Base-by-base conservation (phyloP, 805 yeast species). In the Cyberlindnera japonica region DNA sequence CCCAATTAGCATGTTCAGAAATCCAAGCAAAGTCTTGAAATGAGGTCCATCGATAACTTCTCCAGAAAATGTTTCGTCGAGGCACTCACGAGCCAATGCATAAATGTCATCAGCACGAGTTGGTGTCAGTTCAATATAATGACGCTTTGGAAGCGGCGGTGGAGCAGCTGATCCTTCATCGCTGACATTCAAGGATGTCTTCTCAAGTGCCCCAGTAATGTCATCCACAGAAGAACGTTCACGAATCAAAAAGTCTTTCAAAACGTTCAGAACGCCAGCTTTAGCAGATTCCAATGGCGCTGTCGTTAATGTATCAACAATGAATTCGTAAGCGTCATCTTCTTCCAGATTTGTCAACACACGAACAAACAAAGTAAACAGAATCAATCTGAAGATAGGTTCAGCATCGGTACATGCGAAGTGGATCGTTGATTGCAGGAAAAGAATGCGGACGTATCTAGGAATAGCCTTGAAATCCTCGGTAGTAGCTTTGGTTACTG, bases 221-320 rank as follows among this genome's bases (percentile, higher is more conserved):
- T 43, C 44, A 24, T 49, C 40, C 13, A 51, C 37, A 12, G 18
- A 3, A n/a, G 45, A 31, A 20, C 52, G 51, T 6, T 54, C 52
- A 46, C 74, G 71, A 5, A 72, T 51, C 48, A 79, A 59, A 47
- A 88, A 67, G 50, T 81, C 87, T 57, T 83, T 87, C 54, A 88
- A 70, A 18, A 87, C 77, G 4, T 81, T 77, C 14, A 87, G 72
- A 26, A 79, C 62, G 3, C 78, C 78, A 18, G 81, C 69, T 50
- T 79, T 78, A 17, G 77, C 74, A 28, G 74, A 72, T 28, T 71
- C 77, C 54, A 71, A 77, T 2, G 93, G 90, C 54, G 91, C 83
- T 37, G 74, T 67, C 21, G 67, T 64, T 37, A 91, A 65, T 1
- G 88, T 71, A 54, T 86, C 88, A 18, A 69, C 55, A 13, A 87